phyloP scores from a whole-genome alignment of 176 grass and related monocot genomes.

The Avena eriantha region DNA sequence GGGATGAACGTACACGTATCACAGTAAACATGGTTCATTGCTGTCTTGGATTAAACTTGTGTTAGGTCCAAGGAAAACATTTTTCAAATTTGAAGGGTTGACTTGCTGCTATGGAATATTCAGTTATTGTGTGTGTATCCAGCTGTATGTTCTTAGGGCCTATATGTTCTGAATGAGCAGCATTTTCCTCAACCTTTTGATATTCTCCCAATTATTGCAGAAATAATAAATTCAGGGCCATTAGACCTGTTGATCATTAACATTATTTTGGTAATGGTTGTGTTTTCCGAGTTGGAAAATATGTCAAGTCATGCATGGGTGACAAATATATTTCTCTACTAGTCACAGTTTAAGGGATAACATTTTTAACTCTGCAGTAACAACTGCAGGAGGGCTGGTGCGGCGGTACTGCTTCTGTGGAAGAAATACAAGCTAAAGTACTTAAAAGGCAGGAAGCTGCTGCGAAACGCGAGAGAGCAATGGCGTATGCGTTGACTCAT shows the following conservation, averaged over 20 bases:
- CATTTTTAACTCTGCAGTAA: conserved; percentile 1
- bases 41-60: conserved; percentile 7
- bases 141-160: conserved; percentile 17
- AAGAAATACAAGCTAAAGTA: conserved; percentile 94
- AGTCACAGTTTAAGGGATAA: conserved; percentile 17
- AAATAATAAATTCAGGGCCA: conserved; percentile 20
- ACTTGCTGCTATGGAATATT: conserved; percentile 29
- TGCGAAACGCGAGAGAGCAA: conserved; percentile 94
- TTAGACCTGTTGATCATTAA: conserved; percentile 15
- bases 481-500: conserved; percentile 96
- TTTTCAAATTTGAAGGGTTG: conserved; percentile 4
- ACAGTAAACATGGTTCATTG: neutral
- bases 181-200: conserved; percentile 2
- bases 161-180: neutral
- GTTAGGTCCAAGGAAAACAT: neutral
- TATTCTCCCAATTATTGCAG: neutral
- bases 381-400: conserved; percentile 88
- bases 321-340: neutral
- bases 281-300: conserved; percentile 16
- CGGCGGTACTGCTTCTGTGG: conserved; percentile 75
- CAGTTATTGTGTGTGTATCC: conserved; percentile 9
- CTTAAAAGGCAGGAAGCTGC: conserved; percentile 93
- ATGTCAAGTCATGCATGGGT: conserved; percentile 16
- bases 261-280: neutral
- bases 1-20: conserved; percentile 11